Evolutionary conservation across 306 rosid species (phyloP), one percentile per base, ranked within the genome.

Genomic region (Astragalus membranaceus): DNA sequence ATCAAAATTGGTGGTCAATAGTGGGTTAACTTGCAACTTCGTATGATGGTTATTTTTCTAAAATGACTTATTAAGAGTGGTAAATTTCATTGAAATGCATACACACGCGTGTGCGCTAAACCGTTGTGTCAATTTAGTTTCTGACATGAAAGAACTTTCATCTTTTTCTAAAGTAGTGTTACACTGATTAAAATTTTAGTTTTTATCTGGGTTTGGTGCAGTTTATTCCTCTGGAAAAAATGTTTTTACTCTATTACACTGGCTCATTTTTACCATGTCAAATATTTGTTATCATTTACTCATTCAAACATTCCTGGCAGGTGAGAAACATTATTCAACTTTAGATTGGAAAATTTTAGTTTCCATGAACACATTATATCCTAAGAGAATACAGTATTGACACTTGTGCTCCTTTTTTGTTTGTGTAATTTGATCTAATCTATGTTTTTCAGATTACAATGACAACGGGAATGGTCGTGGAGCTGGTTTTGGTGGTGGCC

Each of bases 361-460:
- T 71, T 78, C 64, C 49, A 23, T 56, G 69, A 13, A 63, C 13
- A 58, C 20, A 41, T 12, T 2, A 20, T 20, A 20, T 20, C 23
- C 23, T n/a, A 7, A 29, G 32, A 58, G 29, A 64, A 5, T 8
- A 23, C 36, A 17, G 5, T 42, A 17, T 60, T 43, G 10, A 16
- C 54, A 37, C 53, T 23, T 55, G 20, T n/a, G 63, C 59, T 63
- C 47, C 41, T 55, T 47, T 75, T 42, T 52, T 60, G 51, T 67
- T 58, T 67, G 41, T 61, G 66, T 70, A 41, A 37, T 57, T 51
- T 37, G 12, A n/a, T 75, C 68, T 57, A 16, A 64, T 78, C 9
- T 46, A 52, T 69, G 70, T 35, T 52, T 69, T 39, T 51, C 17
- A 82, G 86, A 39, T 23, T 15, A 44, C 72, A 79, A 71, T 75